Base-by-base conservation (phyloP, 768 basidiomycete species). In the Floccularia luteovirens region DNA sequence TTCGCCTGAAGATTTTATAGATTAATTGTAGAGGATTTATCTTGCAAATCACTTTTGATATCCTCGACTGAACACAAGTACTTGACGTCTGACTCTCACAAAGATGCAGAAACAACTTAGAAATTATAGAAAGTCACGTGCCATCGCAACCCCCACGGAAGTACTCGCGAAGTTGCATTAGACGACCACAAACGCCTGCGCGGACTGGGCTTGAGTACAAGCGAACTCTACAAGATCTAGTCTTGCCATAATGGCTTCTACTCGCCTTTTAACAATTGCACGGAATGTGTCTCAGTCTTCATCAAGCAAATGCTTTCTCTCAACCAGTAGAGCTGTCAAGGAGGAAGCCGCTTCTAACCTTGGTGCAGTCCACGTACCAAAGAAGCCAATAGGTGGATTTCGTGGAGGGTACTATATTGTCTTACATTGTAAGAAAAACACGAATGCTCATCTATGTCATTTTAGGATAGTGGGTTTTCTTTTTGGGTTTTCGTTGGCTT, bases 401-500 rank as follows among this genome's bases (percentile, higher is more conserved):
- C 73, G 76, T 47, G 77, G 79, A 58, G 79, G 79, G 79, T 77
- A 43, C 51, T 66, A 50, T 17, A 34, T 34, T 34, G 17, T 8
- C 33, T 24, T 37, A 38, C 13, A 37, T 25, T 11, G 14, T 20
- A 27, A 27, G n/a, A 38, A 36, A 24, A 14, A 41, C 35, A 40
- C 35, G 48, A 27, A 43, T 28, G 33, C 44, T 37, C 27, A 14
- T 28, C 27, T 28, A 8, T 28, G 8, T 17, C 16, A 23, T 38
- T 16, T 13, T 49, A 90, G 88, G 36, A 77, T 90, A 40, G 72
- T 90, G 30, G 89, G 89, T 0, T 90, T 91, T 56, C 58, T 96
- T 24, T 78, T 92, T 49, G 92, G 90, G 1, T 93, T 94, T 66
- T 91, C 91, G 4, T 60, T 92, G 24, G 90, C 90, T 1, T 89